Conservation (phyloP, 106 monocot genomes). For the Amphibolis antarctica region DNA sequence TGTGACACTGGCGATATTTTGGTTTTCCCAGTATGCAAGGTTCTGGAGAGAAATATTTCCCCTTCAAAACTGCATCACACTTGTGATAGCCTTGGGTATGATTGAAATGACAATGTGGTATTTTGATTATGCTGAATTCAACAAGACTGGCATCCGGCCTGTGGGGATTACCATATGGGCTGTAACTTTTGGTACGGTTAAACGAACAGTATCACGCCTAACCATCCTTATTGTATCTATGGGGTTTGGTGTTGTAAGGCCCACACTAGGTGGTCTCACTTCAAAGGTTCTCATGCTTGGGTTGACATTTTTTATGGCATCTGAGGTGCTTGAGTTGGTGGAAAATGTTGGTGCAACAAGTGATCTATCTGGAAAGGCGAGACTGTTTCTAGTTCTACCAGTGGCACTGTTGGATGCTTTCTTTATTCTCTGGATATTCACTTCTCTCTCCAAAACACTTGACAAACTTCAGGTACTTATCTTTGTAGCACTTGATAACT, state of each 20-base stretch:
- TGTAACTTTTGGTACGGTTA: slow-evolving; percentile 75
- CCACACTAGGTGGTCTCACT: slow-evolving; percentile 85
- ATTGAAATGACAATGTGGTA: slow-evolving; percentile 94
- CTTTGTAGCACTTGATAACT: not conserved
- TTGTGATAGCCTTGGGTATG: slow-evolving; percentile 89
- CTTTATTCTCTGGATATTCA: slow-evolving; percentile 96
- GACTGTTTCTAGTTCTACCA: slow-evolving; percentile 72
- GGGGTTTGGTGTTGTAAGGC: slow-evolving; percentile 94
- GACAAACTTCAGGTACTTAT: slow-evolving; percentile 76
- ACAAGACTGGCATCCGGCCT: slow-evolving; percentile 71
- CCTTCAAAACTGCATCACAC: slow-evolving; percentile 82
- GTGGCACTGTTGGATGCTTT: slow-evolving; percentile 90
- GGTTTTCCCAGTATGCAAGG: slow-evolving; percentile 89
- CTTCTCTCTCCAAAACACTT: slow-evolving; percentile 80
- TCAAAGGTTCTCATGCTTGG: slow-evolving; percentile 91
- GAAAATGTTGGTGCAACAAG: slow-evolving; percentile 84
- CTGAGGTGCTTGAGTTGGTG: slow-evolving; percentile 84
- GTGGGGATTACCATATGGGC: slow-evolving; percentile 91
- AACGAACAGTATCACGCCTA: slow-evolving; percentile 64
- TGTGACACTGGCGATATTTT: slow-evolving; percentile 68
- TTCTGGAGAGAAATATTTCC: slow-evolving; percentile 94
- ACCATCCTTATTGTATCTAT: slow-evolving; percentile 79
- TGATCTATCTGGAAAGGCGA: slow-evolving; percentile 91
- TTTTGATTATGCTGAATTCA: slow-evolving; percentile 89
- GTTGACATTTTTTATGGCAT: slow-evolving; percentile 79